These are phyloP conservation scores for Globisporangium camurandrum DNA, from an alignment of 352 stramenopile species.

Conservation along the genomic window DNA sequence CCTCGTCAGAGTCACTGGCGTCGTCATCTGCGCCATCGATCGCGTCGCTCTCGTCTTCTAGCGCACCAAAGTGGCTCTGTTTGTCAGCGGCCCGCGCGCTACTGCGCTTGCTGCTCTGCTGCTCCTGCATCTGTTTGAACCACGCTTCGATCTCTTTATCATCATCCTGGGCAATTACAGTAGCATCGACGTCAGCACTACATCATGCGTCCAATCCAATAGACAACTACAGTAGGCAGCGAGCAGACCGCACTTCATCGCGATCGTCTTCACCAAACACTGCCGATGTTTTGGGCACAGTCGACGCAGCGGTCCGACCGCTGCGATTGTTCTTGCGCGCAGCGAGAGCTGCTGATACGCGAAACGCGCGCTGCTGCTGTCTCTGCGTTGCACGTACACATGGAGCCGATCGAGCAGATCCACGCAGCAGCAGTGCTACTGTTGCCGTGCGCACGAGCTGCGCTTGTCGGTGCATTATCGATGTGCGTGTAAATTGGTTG, in stretches of 20 bases:
- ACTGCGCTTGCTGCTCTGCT: slow-evolving; percentile 18
- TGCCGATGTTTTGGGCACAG: slow-evolving; percentile 9
- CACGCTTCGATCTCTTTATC: slow-evolving; percentile 38
- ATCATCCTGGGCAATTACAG: slow-evolving; percentile 14
- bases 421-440: background rate
- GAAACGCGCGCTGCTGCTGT: slow-evolving; percentile 21
- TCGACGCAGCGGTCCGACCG: slow-evolving; percentile 7
- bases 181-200: background rate
- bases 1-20: slow-evolving; percentile 17
- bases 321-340: slow-evolving; percentile 42
- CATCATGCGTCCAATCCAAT: background rate
- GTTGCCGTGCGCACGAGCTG: background rate
- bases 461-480: background rate
- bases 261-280: slow-evolving; percentile 21
- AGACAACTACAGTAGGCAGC: background rate
- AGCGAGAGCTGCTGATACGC: slow-evolving; percentile 24
- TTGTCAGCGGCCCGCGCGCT: slow-evolving; percentile 15
- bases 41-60: slow-evolving; percentile 12
- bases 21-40: too few species aligned
- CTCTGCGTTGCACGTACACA: too few species aligned
- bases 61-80: slow-evolving; percentile 22
- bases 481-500: background rate
- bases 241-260: slow-evolving; percentile 16
- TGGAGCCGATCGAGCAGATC: too few species aligned
- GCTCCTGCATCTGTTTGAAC: slow-evolving; percentile 34